A percentile compares a stretch with the other conserved stretches of the same genome.
Conservation (phyloP, 768 basidiomycete species). For the Lactarius deliciosus region DNA sequence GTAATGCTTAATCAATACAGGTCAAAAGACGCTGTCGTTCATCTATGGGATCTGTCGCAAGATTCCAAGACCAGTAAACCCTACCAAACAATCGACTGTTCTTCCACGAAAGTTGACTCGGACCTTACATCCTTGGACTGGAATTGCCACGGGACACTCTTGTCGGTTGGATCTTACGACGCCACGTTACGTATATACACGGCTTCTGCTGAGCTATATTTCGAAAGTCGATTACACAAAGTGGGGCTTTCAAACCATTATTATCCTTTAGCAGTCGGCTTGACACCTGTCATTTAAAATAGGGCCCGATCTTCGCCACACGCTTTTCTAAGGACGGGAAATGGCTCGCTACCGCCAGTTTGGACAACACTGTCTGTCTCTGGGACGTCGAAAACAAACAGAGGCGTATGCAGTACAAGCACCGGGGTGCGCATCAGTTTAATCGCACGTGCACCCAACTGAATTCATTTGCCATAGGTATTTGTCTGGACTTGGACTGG, state of each 20-base stretch:
- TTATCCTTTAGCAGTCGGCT: not conserved
- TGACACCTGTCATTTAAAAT: conserved; percentile 19
- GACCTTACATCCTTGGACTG: conserved; percentile 80
- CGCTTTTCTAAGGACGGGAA: conserved; percentile 73
- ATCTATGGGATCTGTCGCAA: conserved; percentile 67
- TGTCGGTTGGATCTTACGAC: conserved; percentile 81
- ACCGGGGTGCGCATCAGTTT: conserved; percentile 51
- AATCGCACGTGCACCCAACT: not conserved
- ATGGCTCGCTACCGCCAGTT: conserved; percentile 73
- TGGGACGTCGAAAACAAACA: conserved; percentile 71
- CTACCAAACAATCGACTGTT: conserved; percentile 48
- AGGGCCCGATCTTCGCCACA: conserved; percentile 81
- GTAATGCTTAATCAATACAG: conserved; percentile 37
- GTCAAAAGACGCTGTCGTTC: conserved; percentile 73
- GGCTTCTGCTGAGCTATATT: conserved; percentile 59
- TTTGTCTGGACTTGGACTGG: conserved; percentile 84
- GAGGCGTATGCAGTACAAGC: conserved; percentile 63
- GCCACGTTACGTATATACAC: conserved; percentile 66
- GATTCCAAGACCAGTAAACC: conserved; percentile 37
- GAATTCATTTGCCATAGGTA: conserved; percentile 44
- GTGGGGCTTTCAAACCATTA: conserved; percentile 40
- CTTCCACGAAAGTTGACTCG: conserved; percentile 46
- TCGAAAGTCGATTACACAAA: conserved; percentile 62
- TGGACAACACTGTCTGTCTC: conserved; percentile 74
- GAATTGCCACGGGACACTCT: conserved; percentile 68